Percentiles rank a stretch among this genome's conserved stretches.
Conservation (phyloP, 495 filamentous ascomycete species). For the Letharia columbiana region DNA sequence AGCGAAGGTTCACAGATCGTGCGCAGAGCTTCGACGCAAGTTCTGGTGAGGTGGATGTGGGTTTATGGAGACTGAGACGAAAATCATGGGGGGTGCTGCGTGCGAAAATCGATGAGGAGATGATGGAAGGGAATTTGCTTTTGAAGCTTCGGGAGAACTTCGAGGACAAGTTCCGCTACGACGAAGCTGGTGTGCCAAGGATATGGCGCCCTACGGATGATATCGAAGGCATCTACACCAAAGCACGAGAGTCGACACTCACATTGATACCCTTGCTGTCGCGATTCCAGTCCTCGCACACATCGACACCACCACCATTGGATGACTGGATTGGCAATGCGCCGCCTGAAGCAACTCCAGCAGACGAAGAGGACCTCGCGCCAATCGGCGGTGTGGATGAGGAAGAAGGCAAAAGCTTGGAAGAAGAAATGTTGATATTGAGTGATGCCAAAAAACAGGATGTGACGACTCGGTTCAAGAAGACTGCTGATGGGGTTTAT, state of each 20-base stretch:
- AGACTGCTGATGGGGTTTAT: conserved; percentile 92
- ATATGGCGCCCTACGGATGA: conserved; percentile 98
- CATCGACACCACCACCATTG: conserved; percentile 67
- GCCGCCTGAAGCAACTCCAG: conserved; percentile 64
- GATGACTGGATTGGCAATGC: conserved; percentile 71
- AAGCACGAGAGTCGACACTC: conserved; percentile 81
- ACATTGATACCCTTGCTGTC: conserved; percentile 82
- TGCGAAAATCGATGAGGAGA: conserved; percentile 91
- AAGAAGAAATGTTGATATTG: conserved; percentile 92
- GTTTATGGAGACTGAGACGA: conserved; percentile 81
- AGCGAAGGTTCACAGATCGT: conserved; percentile 73
- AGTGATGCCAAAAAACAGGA: conserved; percentile 81
- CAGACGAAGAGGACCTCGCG: conserved; percentile 79
- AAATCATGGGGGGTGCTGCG: conserved; percentile 90
- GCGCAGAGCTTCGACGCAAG: conserved; percentile 89
- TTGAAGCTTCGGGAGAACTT: conserved; percentile 97
- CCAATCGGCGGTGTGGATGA: conserved; percentile 88
- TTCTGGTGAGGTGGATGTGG: conserved; percentile 83
- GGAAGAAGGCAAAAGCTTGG: conserved; percentile 83
- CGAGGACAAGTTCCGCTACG: conserved; percentile 97
- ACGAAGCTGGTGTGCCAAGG: conserved; percentile 84
- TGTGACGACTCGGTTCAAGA: conserved; percentile 90
- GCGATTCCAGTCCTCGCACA: conserved; percentile 65
- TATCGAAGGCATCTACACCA: conserved; percentile 90
- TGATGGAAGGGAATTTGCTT: conserved; percentile 92